Base-by-base conservation (phyloP, 1,284 basidiomycete genomes). In the Microbotryum violaceum region DNA sequence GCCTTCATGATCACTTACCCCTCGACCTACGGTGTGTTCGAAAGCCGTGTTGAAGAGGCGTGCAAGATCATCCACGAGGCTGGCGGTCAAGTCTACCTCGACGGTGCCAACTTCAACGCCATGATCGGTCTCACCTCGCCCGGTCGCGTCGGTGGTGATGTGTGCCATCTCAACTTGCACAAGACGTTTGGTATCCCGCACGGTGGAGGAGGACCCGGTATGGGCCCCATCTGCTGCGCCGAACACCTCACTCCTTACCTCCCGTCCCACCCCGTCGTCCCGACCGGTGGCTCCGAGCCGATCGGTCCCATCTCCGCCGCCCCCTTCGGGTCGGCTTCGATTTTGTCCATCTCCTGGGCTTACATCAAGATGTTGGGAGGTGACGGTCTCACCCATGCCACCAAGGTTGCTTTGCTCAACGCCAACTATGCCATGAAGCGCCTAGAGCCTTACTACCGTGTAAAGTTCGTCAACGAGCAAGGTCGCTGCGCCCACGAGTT, bases 391-490 rank as follows among this genome's bases (percentile, higher is more conserved):
- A 84, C 85, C 48, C 82, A 90, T 68, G 86, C 91, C 4, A 89
- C 92, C 10, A 88, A 88, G 72, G 79, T 89, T 33, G 89, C 94
- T 2, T 81, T 98, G 31, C 82, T 98, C 55, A 96, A 87, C 72
- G 94, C 94, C 61, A 98, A 98, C 78, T 98, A 98, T 77, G 96
- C 97, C 81, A 92, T 93, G 14, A 82, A 86, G 70, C 83, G 91
- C 53, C 83, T 98, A 31, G 82, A 85, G 58, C 84, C 83, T 12
- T 84, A 93, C 76, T 98, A 97, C 78, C 90, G 81, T 67, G 77
- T 97, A 61, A 85, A 89, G 56, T 98, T 88, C 78, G 91, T 86
- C 74, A 97, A 97, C 75, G 82, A 81, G 67, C 90, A 93, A 67
- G 88, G 86, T 14, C 85, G 89, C 47, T 93, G 96, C 58, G 94